Evolutionary conservation across 2,329 filamentous ascomycete genomes (phyloP).

Genomic region (Pseudocercospora pini-densiflorae): DNA sequence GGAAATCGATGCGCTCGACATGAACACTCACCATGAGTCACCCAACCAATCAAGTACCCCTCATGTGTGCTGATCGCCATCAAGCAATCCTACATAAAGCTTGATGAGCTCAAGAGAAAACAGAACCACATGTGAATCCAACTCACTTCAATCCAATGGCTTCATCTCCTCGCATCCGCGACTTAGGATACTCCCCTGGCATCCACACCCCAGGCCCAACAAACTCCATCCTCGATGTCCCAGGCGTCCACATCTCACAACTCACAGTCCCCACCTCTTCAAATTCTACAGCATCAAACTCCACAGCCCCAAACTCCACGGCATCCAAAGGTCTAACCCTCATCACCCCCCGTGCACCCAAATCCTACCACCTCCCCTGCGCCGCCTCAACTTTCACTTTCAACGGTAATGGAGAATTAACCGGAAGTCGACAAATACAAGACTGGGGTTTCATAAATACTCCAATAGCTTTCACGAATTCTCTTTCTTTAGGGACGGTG

Average conservation of each 20-base stretch:
- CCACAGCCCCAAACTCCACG: slow-evolving; percentile 15
- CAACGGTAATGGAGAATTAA: slow-evolving; percentile 68
- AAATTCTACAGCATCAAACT: slow-evolving; percentile 23
- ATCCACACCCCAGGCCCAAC: slow-evolving; percentile 45
- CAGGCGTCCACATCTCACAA: slow-evolving; percentile 49
- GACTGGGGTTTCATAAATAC: slow-evolving; percentile 64
- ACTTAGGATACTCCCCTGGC: slow-evolving; percentile 46
- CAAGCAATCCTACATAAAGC: not conserved
- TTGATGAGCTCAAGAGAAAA: not conserved
- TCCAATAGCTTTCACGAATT: slow-evolving; percentile 65
- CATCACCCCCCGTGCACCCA: slow-evolving; percentile 48
- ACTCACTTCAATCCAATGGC: not conserved
- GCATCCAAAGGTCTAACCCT: slow-evolving; percentile 50
- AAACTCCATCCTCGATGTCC: slow-evolving; percentile 51
- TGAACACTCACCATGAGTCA: not conserved
- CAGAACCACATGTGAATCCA: not conserved
- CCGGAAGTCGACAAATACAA: slow-evolving; percentile 64
- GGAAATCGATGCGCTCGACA: not conserved
- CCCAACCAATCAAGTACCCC: slow-evolving; percentile 2
- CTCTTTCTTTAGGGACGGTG: slow-evolving; percentile 61
- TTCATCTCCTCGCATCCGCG: slow-evolving; percentile 34
- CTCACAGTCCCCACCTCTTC: slow-evolving; percentile 40
- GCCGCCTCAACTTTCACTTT: slow-evolving; percentile 60
- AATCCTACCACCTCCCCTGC: slow-evolving; percentile 46
- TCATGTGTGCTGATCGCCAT: not conserved